Conservation (phyloP, 352 stramenopile genomes). For the Thalassiosira ordinaria region DNA sequence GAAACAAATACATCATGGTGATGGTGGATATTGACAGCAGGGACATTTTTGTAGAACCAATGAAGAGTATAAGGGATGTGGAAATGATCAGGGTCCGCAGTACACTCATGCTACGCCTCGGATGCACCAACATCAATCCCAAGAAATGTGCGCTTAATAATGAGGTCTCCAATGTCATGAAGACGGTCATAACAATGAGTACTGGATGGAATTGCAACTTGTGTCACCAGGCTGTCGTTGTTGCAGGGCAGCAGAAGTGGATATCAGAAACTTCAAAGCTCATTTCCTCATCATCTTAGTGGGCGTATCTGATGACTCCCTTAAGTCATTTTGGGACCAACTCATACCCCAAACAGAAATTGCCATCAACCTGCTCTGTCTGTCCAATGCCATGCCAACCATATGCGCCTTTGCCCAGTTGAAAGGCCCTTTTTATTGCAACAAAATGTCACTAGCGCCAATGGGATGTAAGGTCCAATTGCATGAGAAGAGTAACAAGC, state of each 20-base stretch:
- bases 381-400: neutral
- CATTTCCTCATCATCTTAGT: neutral
- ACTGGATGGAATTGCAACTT: neutral
- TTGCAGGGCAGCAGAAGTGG: neutral
- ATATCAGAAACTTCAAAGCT: neutral
- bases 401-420: too few relatives aligned
- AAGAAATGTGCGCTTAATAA: neutral
- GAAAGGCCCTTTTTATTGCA: too few relatives aligned
- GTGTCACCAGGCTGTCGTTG: neutral
- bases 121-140: neutral
- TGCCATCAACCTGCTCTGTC: neutral
- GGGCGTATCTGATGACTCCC: neutral
- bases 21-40: constrained; percentile 43
- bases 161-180: neutral
- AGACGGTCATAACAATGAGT: neutral
- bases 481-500: too few relatives aligned
- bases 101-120: neutral
- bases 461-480: too few relatives aligned
- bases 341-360: neutral
- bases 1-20: constrained; percentile 67
- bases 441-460: too few relatives aligned
- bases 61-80: neutral
- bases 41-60: neutral
- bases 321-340: neutral
- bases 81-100: neutral